phyloP scores from a whole-genome alignment of 306 rosid genomes.

The Nissolia schottii region DNA sequence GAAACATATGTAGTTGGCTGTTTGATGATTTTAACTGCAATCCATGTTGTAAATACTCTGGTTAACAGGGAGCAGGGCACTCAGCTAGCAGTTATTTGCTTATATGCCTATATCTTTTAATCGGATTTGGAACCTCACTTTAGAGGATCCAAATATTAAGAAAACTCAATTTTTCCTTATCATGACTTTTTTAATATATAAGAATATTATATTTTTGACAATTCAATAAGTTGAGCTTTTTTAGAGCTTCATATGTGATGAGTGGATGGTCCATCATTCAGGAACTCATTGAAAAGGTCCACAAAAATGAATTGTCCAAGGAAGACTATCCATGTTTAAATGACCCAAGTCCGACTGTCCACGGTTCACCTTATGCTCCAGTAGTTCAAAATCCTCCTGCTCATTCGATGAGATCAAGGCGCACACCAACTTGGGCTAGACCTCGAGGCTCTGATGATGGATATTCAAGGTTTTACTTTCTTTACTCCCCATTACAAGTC shows the following conservation, averaged over 20 bases:
- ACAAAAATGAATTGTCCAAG: conserved; percentile 78
- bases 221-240: conserved; percentile 5
- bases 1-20: not conserved
- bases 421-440: conserved; percentile 89
- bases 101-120: not conserved
- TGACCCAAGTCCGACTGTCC: conserved; percentile 77
- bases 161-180: not conserved
- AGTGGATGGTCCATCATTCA: conserved; percentile 29
- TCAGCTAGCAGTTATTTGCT: not conserved
- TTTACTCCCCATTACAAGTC: not conserved
- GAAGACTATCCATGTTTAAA: conserved; percentile 88
- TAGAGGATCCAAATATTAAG: conserved; percentile 12
- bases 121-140: too few relatives aligned
- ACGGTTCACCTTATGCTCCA: conserved; percentile 46
- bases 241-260: conserved; percentile 16
- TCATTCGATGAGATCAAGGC: conserved; percentile 84
- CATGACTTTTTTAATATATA: not conserved
- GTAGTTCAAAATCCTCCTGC: conserved; percentile 49
- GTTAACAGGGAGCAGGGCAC: not conserved
- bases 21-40: conserved; percentile 6
- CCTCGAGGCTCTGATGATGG: conserved; percentile 89
- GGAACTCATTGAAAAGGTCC: conserved; percentile 82
- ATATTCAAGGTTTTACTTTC: conserved; percentile 72
- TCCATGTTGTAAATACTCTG: conserved; percentile 5
- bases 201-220: not conserved